Evolutionary conservation across 768 basidiomycete species (phyloP), one percentile per base, ranked within the genome.

Genomic region (Trichaptum fuscoviolaceum): DNA sequence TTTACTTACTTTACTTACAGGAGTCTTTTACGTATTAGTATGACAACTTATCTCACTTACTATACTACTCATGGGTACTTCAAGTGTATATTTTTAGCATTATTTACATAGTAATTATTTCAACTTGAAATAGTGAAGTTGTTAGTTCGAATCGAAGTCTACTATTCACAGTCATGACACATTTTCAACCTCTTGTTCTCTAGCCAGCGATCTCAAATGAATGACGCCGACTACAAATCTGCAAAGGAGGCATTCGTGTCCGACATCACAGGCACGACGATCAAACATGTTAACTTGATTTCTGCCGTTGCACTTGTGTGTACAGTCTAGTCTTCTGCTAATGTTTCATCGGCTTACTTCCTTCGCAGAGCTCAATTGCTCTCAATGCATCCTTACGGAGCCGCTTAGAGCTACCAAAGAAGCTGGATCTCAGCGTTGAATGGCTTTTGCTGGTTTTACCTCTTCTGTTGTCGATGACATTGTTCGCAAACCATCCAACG

Each of bases 191-290:
- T 30, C 30, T 30, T 8, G 30, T 30, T 30, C 30, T 30, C 30
- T 30, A 30, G 30, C 30, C 30, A 30, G 8, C 30, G 8, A 30
- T 8, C 30, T 52, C 15, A 52, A 52, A 52, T 52, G 42, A 52
- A 52, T 52, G 42, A 12, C 20, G 12, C 42, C 15, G 42, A 52
- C 42, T 96, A 96, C 83, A 95, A 93, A 75, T 70, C 80, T 8
- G 85, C 83, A 9, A 96, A 96, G 76, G 91, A 93, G 78, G 85
- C 84, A 0, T 96, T 95, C 72, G 89, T 94, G 52, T 87, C 92
- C 7, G 85, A 87, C 52, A 85, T 82, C 76, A 82, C 82, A 0
- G 95, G 95, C 1, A 90, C 90, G 0, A 84, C 87, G 2, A 79
- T 95, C 2, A 73, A 73, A 1, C 86, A 89, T 71, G 80, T 95